Evolutionary conservation across 2,329 filamentous ascomycete species (phyloP), one percentile per base, ranked within the genome.

Genomic region (Eutypa lata): DNA sequence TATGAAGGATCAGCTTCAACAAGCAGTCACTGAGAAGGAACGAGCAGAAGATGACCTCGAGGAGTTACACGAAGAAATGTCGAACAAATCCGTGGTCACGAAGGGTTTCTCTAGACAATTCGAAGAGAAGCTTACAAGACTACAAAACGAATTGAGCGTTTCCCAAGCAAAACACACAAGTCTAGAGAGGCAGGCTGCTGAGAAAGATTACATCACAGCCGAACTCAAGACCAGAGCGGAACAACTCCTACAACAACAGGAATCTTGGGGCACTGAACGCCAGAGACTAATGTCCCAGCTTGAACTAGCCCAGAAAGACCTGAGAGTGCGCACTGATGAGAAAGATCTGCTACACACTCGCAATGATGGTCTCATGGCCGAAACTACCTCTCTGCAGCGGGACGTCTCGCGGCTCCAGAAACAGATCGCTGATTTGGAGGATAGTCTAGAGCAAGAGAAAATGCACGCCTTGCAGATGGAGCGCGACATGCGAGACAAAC

Each of bases 71-170:
- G 87, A 90, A 50, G 89, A 91, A 62, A 83, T 91, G 79, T 81
- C 87, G 21, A 87, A 92, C 70, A 91, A 91, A 61, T 92, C 89
- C 0, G 80, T 91, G 37, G 83, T 84, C 50, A 89, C 87, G 13
- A 91, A 89, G 65, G 88, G 87, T 2, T 76, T 90, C 8, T 89
- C 84, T 49, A 82, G 88, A 31, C 88, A 92, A 69, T 79, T 90
- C 18, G 88, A 92, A 62, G 87, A 90, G 59, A 90, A 85, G 68
- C 73, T 84, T 8, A 73, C 76, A 49, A 83, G 83, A 31, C 72
- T 92, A 10, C 87, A 91, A 60, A 74, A 81, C 45, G 87, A 91
- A 53, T 71, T 90, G 6, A 81, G 83, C 52, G 72, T 72, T 54
- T 73, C 77, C 18, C 72, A 76, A 19, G 69, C 76, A 19, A 79